phyloP scores from a whole-genome alignment of 306 rosid species.

The Prunus dulcis region DNA sequence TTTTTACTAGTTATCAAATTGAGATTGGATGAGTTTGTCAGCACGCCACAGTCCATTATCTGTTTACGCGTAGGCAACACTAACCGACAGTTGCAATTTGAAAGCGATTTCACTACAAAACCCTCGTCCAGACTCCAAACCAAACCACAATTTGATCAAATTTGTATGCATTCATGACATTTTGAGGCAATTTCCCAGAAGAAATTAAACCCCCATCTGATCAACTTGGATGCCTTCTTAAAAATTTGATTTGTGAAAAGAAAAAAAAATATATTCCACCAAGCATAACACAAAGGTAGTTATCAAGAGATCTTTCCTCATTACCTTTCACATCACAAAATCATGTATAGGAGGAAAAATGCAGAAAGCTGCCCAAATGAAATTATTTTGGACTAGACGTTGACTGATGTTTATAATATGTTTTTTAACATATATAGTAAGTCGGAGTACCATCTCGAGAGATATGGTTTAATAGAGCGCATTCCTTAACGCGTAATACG shows the following conservation, averaged over 20 bases:
- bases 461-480: too few relatives aligned
- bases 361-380: background rate
- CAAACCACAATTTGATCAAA: background rate
- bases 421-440: too few relatives aligned
- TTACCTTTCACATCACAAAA: background rate
- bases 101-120: background rate
- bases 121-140: background rate
- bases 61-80: background rate
- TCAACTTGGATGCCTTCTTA: background rate
- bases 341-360: background rate
- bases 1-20: background rate
- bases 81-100: background rate
- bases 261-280: too few relatives aligned
- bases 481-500: too few relatives aligned
- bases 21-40: background rate
- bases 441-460: background rate
- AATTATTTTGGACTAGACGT: background rate
- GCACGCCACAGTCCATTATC: background rate
- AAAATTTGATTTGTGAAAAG: too few relatives aligned
- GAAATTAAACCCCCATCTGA: background rate
- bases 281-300: too few relatives aligned
- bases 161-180: background rate
- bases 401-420: too few relatives aligned
- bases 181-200: background rate
- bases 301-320: too few relatives aligned